phyloP scores from a whole-genome alignment of 306 rosid genomes.

The Corylus heterophylla region DNA sequence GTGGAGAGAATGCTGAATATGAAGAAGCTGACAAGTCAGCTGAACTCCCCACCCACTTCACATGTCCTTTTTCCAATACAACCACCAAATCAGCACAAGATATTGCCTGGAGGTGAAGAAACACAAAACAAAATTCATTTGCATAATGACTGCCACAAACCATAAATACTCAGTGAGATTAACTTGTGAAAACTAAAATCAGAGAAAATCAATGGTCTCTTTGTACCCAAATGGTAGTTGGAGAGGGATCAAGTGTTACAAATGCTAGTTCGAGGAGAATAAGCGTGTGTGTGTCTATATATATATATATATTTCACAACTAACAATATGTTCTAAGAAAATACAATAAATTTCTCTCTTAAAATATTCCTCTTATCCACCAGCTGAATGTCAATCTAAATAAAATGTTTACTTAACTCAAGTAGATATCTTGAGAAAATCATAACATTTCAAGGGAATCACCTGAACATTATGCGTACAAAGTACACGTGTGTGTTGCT shows the following conservation, averaged over 20 bases:
- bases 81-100: constrained; percentile 75
- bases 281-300: too few relatives aligned
- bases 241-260: too few relatives aligned
- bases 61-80: constrained; percentile 75
- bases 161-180: background rate
- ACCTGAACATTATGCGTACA: constrained; percentile 92
- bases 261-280: too few relatives aligned
- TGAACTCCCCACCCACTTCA: constrained; percentile 80
- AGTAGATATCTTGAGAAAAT: constrained; percentile 9
- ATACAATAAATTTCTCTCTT: constrained; percentile 8
- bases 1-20: constrained; percentile 57
- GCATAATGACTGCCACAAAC: background rate
- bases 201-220: background rate
- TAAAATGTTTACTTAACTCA: constrained; percentile 2
- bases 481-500: constrained; percentile 65
- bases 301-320: background rate
- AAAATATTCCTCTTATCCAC: background rate
- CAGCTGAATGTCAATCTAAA: background rate
- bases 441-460: constrained; percentile 19
- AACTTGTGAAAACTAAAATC: background rate
- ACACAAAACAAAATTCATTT: background rate
- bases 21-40: constrained; percentile 53
- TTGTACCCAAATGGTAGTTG: too few relatives aligned
- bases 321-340: constrained; percentile 10
- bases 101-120: constrained; percentile 58